Evolutionary conservation across 306 rosid genomes (phyloP).

Genomic region (Ammopiptanthus mongolicus): DNA sequence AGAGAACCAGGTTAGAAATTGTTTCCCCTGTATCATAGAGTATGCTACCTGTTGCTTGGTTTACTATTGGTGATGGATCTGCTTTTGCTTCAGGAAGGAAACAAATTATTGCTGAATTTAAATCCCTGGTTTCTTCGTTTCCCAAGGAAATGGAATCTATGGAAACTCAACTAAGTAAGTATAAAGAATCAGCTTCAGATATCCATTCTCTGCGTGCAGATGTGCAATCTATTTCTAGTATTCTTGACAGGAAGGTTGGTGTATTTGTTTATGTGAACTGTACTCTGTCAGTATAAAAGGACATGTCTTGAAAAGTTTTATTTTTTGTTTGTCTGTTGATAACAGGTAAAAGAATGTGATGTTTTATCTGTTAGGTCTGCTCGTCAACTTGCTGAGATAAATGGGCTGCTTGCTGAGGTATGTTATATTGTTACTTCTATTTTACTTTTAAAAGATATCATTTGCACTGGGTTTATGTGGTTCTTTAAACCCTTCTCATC

Average conservation of each 20-base stretch:
- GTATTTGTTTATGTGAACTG: background rate
- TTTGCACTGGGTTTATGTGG: background rate
- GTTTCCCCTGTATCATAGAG: background rate
- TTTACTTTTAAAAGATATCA: background rate
- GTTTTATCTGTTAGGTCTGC: slow-evolving; percentile 47
- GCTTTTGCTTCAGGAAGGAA: slow-evolving; percentile 70
- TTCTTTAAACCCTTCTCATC: background rate
- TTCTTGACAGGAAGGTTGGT: slow-evolving; percentile 85
- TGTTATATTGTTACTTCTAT: slow-evolving; percentile 21
- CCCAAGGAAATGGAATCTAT: slow-evolving; percentile 89
- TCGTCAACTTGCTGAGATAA: slow-evolving; percentile 61
- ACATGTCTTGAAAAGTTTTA: slow-evolving; percentile 8
- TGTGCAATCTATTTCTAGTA: slow-evolving; percentile 65
- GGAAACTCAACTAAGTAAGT: slow-evolving; percentile 74
- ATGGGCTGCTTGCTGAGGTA: slow-evolving; percentile 69
- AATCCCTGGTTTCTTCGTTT: slow-evolving; percentile 81
- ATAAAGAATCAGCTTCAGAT: slow-evolving; percentile 83
- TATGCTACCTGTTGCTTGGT: background rate
- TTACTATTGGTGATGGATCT: slow-evolving; percentile 25
- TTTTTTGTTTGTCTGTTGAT: background rate
- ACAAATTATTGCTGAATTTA: slow-evolving; percentile 77
- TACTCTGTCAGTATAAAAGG: slow-evolving; percentile 12
- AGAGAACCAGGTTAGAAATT: slow-evolving; percentile 66
- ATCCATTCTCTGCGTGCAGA: slow-evolving; percentile 84
- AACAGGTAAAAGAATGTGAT: slow-evolving; percentile 75